Conservation (phyloP, 768 basidiomycete genomes). For the Tylopilus balloui region DNA sequence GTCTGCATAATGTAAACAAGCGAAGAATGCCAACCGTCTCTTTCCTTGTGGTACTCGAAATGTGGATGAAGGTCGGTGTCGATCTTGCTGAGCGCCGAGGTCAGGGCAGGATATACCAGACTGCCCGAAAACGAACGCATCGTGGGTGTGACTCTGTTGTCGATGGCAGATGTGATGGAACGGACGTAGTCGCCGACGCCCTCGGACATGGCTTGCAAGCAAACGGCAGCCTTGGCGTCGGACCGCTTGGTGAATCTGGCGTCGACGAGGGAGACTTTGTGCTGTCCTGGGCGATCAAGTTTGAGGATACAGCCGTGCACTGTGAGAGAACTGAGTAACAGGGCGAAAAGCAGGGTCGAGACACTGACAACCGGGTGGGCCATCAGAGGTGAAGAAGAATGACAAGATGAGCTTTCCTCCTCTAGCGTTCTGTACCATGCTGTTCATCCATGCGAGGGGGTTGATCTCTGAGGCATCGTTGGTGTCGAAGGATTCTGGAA, state of each 20-base stretch:
- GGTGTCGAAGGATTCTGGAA: conserved; percentile 49
- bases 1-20: not conserved
- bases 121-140: conserved; percentile 43
- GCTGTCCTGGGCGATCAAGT: conserved; percentile 48
- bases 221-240: conserved; percentile 69
- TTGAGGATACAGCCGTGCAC: conserved; percentile 64
- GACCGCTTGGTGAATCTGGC: conserved; percentile 52
- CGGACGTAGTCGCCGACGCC: conserved; percentile 57
- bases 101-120: conserved; percentile 43
- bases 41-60: conserved; percentile 41
- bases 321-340: conserved; percentile 21
- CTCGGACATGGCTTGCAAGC: conserved; percentile 59
- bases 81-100: conserved; percentile 43
- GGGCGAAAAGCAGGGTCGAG: not conserved
- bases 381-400: conserved; percentile 44
- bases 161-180: conserved; percentile 37
- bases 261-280: conserved; percentile 60
- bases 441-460: conserved; percentile 51
- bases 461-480: conserved; percentile 49
- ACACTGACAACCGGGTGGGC: conserved; percentile 42
- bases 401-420: conserved; percentile 42
- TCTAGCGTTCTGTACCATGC: conserved; percentile 45
- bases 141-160: conserved; percentile 42
- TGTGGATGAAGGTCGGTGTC: conserved; percentile 35
- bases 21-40: conserved; percentile 43